Evolutionary conservation across 176 grass and related monocot species (phyloP).

Genomic region (Hordeum marinum): DNA sequence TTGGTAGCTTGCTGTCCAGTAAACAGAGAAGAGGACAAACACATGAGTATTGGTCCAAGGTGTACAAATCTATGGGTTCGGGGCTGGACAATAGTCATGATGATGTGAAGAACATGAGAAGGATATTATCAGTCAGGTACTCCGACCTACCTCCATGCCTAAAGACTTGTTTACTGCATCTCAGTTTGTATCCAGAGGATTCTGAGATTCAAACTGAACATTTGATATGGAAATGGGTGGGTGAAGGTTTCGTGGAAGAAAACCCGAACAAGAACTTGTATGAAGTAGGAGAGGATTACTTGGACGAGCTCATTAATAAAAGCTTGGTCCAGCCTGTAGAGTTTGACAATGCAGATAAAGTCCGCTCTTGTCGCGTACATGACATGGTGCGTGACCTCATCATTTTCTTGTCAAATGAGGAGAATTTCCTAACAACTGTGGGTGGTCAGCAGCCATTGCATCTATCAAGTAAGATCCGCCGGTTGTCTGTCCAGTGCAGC

Average conservation of each 20-base stretch:
- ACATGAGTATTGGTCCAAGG: background rate
- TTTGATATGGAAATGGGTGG: background rate
- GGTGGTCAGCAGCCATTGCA: no score
- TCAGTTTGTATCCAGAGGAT: no score
- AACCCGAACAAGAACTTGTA: background rate
- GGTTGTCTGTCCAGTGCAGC: background rate
- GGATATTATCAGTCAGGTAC: constrained; percentile 4
- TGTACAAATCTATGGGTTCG: background rate
- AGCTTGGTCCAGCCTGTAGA: background rate
- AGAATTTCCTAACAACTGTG: background rate
- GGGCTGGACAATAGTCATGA: background rate
- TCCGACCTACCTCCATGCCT: background rate
- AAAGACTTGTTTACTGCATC: no score
- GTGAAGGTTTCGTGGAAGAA: background rate
- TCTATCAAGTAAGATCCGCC: background rate
- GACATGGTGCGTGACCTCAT: constrained; percentile 24
- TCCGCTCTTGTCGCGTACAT: background rate
- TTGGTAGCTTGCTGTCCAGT: background rate
- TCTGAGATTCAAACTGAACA: no score
- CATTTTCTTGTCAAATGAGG: background rate
- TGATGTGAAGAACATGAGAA: background rate
- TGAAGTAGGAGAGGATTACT: background rate
- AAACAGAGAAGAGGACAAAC: background rate
- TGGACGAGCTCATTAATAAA: background rate
- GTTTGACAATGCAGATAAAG: rapidly evolving